A percentile compares a stretch with the other conserved stretches of the same genome.
These are phyloP conservation scores for Naganishia kalamii DNA, from an alignment of 768 basidiomycete species.

Conservation along the genomic window DNA sequence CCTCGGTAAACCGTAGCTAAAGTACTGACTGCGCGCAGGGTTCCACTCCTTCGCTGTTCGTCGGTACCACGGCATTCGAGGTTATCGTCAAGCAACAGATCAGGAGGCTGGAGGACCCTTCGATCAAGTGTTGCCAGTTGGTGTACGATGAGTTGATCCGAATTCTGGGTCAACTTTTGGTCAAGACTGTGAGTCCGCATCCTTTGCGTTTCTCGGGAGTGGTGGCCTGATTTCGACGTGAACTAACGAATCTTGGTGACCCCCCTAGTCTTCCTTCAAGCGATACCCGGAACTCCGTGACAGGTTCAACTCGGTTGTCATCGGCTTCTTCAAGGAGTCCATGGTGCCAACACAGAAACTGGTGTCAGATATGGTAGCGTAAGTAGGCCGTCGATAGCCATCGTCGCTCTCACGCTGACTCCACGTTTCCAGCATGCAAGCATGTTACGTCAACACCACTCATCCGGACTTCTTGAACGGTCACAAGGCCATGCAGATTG, in stretches of 20 bases:
- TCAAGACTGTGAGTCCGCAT: conserved; percentile 65
- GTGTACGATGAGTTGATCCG: conserved; percentile 97
- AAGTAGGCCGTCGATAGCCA: conserved; percentile 44
- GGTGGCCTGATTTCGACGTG: neutral
- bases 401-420: neutral
- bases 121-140: conserved; percentile 85
- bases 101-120: conserved; percentile 88
- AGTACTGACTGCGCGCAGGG: conserved; percentile 53
- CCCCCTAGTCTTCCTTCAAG: conserved; percentile 78
- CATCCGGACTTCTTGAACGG: conserved; percentile 98
- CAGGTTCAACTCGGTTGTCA: conserved; percentile 89
- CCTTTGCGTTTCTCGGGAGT: conserved; percentile 20
- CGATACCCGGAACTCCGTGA: conserved; percentile 95
- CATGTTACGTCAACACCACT: conserved; percentile 97
- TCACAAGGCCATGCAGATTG: conserved; percentile 88
- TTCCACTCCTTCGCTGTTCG: conserved; percentile 91
- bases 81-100: conserved; percentile 99
- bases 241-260: neutral
- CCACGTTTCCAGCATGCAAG: conserved; percentile 73
- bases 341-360: conserved; percentile 95
- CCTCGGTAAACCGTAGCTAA: neutral
- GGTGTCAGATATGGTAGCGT: conserved; percentile 86
- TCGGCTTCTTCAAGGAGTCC: conserved; percentile 89
- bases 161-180: conserved; percentile 83
- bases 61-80: conserved; percentile 94